Conservation (phyloP, 805 yeast species). For the Candida qinlingensis region DNA sequence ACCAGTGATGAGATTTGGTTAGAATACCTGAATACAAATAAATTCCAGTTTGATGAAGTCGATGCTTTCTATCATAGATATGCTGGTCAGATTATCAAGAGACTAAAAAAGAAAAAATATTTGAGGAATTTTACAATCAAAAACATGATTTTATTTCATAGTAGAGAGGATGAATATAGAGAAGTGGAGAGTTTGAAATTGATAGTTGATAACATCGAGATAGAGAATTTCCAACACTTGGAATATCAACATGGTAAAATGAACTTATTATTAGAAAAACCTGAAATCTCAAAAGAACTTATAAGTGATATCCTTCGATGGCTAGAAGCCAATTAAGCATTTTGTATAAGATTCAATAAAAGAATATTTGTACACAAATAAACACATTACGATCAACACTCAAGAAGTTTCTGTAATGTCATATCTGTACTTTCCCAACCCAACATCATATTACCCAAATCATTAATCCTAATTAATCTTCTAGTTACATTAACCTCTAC, state of each 20-base stretch:
- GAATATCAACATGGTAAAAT: conserved; percentile 18
- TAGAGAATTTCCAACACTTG: conserved; percentile 9
- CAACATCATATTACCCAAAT: conserved; percentile 5
- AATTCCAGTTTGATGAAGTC: conserved; percentile 4
- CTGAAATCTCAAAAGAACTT: conserved; percentile 13
- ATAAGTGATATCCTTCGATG: conserved; percentile 16
- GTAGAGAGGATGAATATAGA: conserved; percentile 12
- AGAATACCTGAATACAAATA: background rate
- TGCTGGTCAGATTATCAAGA: conserved; percentile 1
- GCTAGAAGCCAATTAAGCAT: conserved; percentile 13
- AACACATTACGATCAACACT: background rate
- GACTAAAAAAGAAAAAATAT: background rate
- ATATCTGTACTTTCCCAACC: conserved; percentile 17
- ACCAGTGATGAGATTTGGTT: background rate
- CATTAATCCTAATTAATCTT: conserved; percentile 9
- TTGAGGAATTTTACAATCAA: conserved; percentile 8
- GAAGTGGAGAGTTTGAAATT: background rate
- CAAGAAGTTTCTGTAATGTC: conserved; percentile 7
- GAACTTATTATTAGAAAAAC: conserved; percentile 17
- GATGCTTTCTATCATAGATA: background rate
- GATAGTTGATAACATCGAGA: conserved; percentile 12
- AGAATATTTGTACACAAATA: background rate
- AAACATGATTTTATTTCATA: conserved; percentile 13
- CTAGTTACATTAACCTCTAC: conserved; percentile 11
- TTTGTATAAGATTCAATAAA: background rate